A percentile compares a stretch with the other conserved stretches of the same genome.
Conservation (phyloP, 2,329 filamentous ascomycete species). For the Beauveria scarabaeidicola region DNA sequence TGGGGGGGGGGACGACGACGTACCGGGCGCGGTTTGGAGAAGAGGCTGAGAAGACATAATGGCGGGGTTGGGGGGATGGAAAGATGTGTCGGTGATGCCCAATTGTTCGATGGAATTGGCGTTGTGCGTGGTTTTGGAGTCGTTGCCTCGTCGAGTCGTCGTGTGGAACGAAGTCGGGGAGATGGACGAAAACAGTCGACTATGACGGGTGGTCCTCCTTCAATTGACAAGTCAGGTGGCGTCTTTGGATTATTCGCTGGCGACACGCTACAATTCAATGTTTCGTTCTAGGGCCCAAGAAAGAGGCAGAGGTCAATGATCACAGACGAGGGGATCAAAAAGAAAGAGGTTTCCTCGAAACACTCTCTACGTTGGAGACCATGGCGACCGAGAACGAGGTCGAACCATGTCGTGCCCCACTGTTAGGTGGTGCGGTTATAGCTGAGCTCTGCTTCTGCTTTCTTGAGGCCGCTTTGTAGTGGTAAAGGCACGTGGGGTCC, state of each 20-base stretch:
- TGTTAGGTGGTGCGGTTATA: not conserved
- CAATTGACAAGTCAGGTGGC: not conserved
- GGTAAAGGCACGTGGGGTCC: constrained; percentile 10
- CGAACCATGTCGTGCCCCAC: constrained; percentile 1
- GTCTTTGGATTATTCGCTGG: not conserved
- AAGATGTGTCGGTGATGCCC: not conserved
- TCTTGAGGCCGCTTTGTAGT: not conserved
- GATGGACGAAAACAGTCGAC: not conserved
- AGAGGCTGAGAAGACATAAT: constrained; percentile 94
- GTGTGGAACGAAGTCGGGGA: not conserved
- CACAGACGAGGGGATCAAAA: not conserved
- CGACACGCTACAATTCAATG: not conserved
- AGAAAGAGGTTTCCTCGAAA: not conserved
- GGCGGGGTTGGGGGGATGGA: constrained; percentile 3
- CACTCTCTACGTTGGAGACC: not conserved
- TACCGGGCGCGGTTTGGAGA: constrained; percentile 87
- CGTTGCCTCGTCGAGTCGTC: not conserved
- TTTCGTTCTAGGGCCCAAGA: not conserved
- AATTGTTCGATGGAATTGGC: not conserved
- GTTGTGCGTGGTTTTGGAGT: not conserved
- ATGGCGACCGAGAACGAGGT: constrained; percentile 1
- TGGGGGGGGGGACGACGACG: constrained; percentile 18
- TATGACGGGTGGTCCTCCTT: not conserved
- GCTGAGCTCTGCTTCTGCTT: not conserved
- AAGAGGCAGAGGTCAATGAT: not conserved